A percentile compares a stretch with the other conserved stretches of the same genome.
Evolutionary conservation across 2,329 filamentous ascomycete species (phyloP).

Genomic region (Diplodia seriata): DNA sequence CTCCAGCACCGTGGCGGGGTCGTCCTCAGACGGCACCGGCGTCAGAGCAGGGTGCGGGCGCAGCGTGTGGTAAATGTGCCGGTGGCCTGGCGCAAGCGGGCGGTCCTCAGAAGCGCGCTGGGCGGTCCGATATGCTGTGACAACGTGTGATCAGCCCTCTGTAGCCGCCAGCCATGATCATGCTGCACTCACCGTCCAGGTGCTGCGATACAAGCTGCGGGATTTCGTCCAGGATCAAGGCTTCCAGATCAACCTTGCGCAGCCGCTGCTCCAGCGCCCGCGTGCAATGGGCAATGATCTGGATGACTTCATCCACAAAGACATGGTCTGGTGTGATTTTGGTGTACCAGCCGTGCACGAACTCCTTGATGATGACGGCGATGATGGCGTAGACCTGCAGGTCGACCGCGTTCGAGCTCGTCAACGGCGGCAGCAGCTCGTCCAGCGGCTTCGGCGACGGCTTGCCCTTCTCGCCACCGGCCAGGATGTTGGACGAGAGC

Average conservation of each 20-base stretch:
- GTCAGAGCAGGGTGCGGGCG: constrained; percentile 81
- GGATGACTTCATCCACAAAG: constrained; percentile 86
- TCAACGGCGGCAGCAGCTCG: constrained; percentile 85
- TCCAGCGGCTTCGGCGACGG: constrained; percentile 74
- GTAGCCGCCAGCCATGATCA: constrained; percentile 39
- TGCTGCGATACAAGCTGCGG: constrained; percentile 82
- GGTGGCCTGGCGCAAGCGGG: constrained; percentile 67
- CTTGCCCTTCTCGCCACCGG: constrained; percentile 59
- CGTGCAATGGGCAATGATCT: constrained; percentile 91
- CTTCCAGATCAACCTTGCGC: constrained; percentile 81
- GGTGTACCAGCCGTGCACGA: constrained; percentile 90
- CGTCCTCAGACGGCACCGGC: constrained; percentile 70
- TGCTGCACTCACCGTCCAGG: constrained; percentile 68
- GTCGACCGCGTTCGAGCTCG: constrained; percentile 92
- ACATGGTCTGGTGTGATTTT: constrained; percentile 90
- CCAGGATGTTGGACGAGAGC: constrained; percentile 48
- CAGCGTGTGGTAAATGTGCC: constrained; percentile 81
- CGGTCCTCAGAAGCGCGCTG: constrained; percentile 64
- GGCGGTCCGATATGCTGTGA: constrained; percentile 74
- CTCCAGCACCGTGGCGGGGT: constrained; percentile 59
- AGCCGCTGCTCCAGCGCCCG: constrained; percentile 85
- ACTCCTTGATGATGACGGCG: constrained; percentile 86
- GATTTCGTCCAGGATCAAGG: constrained; percentile 84
- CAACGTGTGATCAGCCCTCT: constrained; percentile 23
- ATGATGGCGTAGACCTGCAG: constrained; percentile 91